phyloP scores from a whole-genome alignment of 805 yeast genomes.

The Yamadazyma insecticola region DNA sequence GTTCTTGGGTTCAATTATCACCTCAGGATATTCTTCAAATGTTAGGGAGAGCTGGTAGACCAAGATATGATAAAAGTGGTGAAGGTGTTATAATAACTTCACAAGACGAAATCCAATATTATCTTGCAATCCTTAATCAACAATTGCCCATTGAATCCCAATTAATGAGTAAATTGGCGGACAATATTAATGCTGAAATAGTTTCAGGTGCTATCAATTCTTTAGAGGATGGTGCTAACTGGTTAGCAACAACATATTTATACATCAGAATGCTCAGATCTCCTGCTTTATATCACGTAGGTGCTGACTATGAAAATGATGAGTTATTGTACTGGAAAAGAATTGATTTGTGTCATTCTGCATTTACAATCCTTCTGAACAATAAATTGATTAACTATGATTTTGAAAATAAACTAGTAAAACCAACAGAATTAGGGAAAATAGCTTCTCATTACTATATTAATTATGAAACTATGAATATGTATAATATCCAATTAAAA shows the following conservation, averaged over 20 bases:
- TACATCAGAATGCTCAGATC: slow-evolving; percentile 72
- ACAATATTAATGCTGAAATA: slow-evolving; percentile 81
- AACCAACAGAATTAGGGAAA: slow-evolving; percentile 63
- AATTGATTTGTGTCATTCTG: slow-evolving; percentile 70
- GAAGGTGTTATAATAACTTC: slow-evolving; percentile 91
- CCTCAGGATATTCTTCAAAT: slow-evolving; percentile 94
- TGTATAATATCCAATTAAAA: slow-evolving; percentile 57
- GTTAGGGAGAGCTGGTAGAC: slow-evolving; percentile 99
- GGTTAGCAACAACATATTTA: slow-evolving; percentile 79
- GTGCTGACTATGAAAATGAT: slow-evolving; percentile 57
- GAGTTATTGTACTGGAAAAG: slow-evolving; percentile 46
- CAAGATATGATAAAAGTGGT: slow-evolving; percentile 87
- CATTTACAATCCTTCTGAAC: slow-evolving; percentile 54
- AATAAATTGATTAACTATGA: slow-evolving; percentile 61
- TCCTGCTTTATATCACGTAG: slow-evolving; percentile 73
- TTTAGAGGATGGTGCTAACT: slow-evolving; percentile 63
- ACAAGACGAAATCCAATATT: slow-evolving; percentile 80
- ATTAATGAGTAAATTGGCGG: slow-evolving; percentile 64
- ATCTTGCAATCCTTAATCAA: slow-evolving; percentile 84
- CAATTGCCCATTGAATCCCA: slow-evolving; percentile 93
- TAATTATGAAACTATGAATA: slow-evolving; percentile 63
- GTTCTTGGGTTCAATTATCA: slow-evolving; percentile 85
- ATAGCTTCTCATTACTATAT: slow-evolving; percentile 88
- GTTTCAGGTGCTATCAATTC: slow-evolving; percentile 62
- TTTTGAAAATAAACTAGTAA: slow-evolving; percentile 33